Evolutionary conservation across 805 yeast species (phyloP).

Genomic region (Sungouiozyma intestinalis): DNA sequence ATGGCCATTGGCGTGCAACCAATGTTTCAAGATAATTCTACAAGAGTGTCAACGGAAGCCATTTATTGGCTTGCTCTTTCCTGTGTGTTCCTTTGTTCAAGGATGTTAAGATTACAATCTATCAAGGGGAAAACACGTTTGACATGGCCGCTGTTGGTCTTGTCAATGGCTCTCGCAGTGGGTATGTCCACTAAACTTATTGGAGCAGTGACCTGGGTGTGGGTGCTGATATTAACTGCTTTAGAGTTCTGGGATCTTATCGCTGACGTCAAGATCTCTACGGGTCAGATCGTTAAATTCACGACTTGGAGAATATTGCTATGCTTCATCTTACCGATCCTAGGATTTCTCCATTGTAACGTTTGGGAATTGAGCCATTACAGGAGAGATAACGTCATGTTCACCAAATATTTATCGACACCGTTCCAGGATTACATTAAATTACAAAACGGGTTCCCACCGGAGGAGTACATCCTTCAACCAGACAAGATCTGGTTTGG

Average conservation of each 20-base stretch:
- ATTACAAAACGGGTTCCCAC: neutral
- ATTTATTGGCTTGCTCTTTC: constrained; percentile 37
- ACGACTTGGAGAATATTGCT: constrained; percentile 32
- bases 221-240: constrained; percentile 44
- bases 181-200: constrained; percentile 57
- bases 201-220: constrained; percentile 55
- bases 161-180: constrained; percentile 43
- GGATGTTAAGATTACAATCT: constrained; percentile 37
- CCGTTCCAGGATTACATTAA: constrained; percentile 48
- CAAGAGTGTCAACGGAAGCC: constrained; percentile 27
- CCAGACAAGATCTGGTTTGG: constrained; percentile 60
- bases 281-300: constrained; percentile 32
- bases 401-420: constrained; percentile 44
- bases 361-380: constrained; percentile 34
- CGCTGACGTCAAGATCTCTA: constrained; percentile 53
- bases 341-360: too few relatives aligned
- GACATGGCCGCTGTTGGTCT: constrained; percentile 44
- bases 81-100: constrained; percentile 34
- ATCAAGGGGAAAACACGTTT: constrained; percentile 34
- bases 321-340: too few relatives aligned
- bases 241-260: constrained; percentile 52
- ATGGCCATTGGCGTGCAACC: constrained; percentile 13
- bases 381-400: constrained; percentile 8
- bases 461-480: constrained; percentile 33
- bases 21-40: constrained; percentile 10